phyloP scores from a whole-genome alignment of 805 yeast species.

The Lipomyces sp. region DNA sequence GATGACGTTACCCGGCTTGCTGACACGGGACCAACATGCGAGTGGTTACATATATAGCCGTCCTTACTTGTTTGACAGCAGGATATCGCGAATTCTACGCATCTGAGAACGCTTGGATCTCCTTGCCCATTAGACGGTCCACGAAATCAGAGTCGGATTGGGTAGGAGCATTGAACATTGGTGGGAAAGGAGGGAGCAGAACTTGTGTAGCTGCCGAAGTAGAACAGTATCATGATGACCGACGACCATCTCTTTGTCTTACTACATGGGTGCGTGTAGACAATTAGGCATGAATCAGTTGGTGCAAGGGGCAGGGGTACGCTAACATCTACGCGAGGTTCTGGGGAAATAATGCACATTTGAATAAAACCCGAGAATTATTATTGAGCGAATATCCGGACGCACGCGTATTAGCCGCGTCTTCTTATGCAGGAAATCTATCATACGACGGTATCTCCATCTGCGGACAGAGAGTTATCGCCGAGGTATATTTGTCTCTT shows the following conservation, averaged over 20 bases:
- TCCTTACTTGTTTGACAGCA: background rate
- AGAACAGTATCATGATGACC: conserved; percentile 13
- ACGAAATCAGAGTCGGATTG: too few relatives aligned
- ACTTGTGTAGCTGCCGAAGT: background rate
- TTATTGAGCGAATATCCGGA: conserved; percentile 50
- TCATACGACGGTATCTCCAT: conserved; percentile 83
- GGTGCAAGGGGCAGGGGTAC: background rate
- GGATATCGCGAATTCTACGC: background rate
- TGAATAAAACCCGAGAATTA: conserved; percentile 54
- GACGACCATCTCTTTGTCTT: conserved; percentile 65
- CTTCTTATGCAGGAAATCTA: conserved; percentile 29
- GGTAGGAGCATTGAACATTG: background rate
- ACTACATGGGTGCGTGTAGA: conserved; percentile 66
- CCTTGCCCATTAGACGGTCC: too few relatives aligned
- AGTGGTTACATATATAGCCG: too few relatives aligned
- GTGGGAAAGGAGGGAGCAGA: background rate
- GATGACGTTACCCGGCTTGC: background rate
- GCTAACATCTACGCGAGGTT: conserved; percentile 44
- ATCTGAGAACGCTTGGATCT: too few relatives aligned
- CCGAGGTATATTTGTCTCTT: conserved; percentile 56
- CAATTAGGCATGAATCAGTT: background rate
- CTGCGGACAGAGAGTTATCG: conserved; percentile 70
- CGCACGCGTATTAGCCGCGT: conserved; percentile 42
- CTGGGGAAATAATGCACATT: conserved; percentile 70
- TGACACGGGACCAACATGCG: background rate